Evolutionary conservation across 345 rosid genomes (phyloP).

Genomic region (Mercurialis annua): DNA sequence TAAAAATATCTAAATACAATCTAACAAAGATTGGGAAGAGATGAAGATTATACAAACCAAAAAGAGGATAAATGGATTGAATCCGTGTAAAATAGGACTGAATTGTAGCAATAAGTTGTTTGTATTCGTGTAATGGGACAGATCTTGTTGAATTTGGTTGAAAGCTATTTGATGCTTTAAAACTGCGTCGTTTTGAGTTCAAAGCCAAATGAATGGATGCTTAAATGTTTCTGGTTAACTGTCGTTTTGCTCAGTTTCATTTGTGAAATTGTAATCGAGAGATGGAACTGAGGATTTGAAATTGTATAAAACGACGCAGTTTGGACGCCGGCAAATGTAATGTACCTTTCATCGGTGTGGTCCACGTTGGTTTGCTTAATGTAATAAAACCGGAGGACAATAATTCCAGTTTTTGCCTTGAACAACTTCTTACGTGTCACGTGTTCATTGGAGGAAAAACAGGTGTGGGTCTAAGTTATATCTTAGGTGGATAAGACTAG

Average conservation of each 20-base stretch:
- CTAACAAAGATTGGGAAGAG: not conserved
- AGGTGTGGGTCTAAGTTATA: not conserved
- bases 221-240: not conserved
- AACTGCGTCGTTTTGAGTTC: not conserved
- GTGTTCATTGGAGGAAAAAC: not conserved
- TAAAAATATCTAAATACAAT: not conserved
- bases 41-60: conserved; percentile 10
- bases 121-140: not conserved
- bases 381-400: no score
- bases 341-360: not conserved
- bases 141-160: not conserved
- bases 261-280: no score
- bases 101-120: not conserved
- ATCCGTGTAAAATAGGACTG: not conserved
- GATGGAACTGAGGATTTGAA: no score
- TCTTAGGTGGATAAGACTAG: conserved; percentile 10
- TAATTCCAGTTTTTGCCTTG: not conserved
- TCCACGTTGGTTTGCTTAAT: not conserved
- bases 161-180: not conserved
- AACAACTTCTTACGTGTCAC: not conserved
- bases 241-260: not conserved
- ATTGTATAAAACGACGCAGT: not conserved
- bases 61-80: conserved; percentile 9
- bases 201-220: not conserved
- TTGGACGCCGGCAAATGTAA: not conserved